phyloP scores from a whole-genome alignment of 805 yeast species.

The Zygosaccharomyces pseudorouxii region DNA sequence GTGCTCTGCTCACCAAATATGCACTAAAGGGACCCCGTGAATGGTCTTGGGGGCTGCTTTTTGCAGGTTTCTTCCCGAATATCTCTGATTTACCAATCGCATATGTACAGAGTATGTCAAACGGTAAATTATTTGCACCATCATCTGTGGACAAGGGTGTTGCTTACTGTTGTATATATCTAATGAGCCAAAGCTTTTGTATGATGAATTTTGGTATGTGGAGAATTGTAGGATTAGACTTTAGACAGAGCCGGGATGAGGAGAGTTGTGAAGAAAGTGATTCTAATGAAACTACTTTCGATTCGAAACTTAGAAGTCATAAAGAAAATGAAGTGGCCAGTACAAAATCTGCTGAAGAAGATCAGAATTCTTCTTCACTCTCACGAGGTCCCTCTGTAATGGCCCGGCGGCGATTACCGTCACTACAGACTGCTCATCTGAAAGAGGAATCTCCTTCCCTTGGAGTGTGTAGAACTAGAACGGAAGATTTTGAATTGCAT shows the following conservation, averaged over 20 bases:
- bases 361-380: not conserved
- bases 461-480: conserved; percentile 1
- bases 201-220: conserved; percentile 77
- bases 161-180: conserved; percentile 72
- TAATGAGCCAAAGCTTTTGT: conserved; percentile 58
- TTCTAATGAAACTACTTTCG: not conserved
- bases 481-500: not conserved
- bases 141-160: conserved; percentile 64
- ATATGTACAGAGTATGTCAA: conserved; percentile 65
- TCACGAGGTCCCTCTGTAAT: not conserved
- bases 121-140: conserved; percentile 50
- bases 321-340: not conserved
- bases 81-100: conserved; percentile 84
- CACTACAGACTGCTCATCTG: not conserved
- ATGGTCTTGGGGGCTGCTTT: conserved; percentile 72
- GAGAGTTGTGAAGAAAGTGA: conserved; percentile 10
- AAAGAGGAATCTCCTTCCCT: not conserved
- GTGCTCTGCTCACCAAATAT: conserved; percentile 40
- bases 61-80: conserved; percentile 74
- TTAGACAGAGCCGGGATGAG: conserved; percentile 36
- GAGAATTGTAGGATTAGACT: conserved; percentile 65
- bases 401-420: not conserved
- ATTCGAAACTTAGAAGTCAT: conserved; percentile 2
- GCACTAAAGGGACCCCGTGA: conserved; percentile 58
- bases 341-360: not conserved